Conservation (phyloP, 2,329 filamentous ascomycete genomes). For the Verticillium klebahnii region DNA sequence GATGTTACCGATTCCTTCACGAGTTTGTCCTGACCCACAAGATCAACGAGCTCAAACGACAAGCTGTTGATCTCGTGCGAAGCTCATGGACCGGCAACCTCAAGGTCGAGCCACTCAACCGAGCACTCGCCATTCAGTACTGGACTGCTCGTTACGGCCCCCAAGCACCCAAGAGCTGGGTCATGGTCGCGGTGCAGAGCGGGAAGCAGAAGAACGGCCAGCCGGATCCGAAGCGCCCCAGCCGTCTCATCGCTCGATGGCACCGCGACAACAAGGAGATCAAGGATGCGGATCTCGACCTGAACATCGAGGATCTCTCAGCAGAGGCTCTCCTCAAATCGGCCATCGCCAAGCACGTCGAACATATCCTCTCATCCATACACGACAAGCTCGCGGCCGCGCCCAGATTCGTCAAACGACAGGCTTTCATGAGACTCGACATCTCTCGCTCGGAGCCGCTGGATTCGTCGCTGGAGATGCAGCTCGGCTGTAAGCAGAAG, state of each 20-base stretch:
- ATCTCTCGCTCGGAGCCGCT: conserved; percentile 58
- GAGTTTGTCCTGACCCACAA: conserved; percentile 88
- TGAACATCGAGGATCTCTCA: conserved; percentile 66
- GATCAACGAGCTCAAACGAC: conserved; percentile 73
- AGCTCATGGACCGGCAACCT: conserved; percentile 75
- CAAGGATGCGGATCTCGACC: conserved; percentile 57
- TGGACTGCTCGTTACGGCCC: conserved; percentile 63
- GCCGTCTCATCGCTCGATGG: conserved; percentile 67
- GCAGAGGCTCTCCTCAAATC: conserved; percentile 68
- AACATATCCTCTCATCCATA: conserved; percentile 64
- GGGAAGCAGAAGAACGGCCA: conserved; percentile 43
- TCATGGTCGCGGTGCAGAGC: conserved; percentile 78
- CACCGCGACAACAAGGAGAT: conserved; percentile 78
- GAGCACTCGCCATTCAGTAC: conserved; percentile 84
- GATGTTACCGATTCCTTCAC: conserved; percentile 83
- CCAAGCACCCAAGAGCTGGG: conserved; percentile 74
- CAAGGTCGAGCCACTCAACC: conserved; percentile 72
- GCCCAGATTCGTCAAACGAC: conserved; percentile 56
- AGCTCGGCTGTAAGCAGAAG: conserved; percentile 59
- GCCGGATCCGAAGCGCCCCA: conserved; percentile 40
- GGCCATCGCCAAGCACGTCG: conserved; percentile 71
- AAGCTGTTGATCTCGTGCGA: conserved; percentile 66
- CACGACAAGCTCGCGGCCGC: conserved; percentile 55
- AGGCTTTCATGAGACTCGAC: conserved; percentile 53
- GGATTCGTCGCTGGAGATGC: conserved; percentile 63